Percentiles rank a stretch among this genome's conserved stretches.
Evolutionary conservation across 164 flowering plant genomes (phyloP).

Genomic region (Aristolochia californica): DNA sequence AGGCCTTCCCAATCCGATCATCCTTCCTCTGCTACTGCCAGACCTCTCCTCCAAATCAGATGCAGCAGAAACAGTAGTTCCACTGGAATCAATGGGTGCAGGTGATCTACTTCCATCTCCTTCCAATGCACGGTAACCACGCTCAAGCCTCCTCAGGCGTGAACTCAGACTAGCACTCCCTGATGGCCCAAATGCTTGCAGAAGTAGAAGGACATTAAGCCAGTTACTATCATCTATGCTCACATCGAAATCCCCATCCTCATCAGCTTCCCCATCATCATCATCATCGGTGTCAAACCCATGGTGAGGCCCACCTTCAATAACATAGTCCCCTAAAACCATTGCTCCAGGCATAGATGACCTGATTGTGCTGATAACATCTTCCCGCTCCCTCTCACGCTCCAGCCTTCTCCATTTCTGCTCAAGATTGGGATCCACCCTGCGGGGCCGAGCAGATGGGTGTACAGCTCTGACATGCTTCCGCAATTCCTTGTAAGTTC

Average conservation of each 20-base stretch:
- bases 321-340: constrained; percentile 46
- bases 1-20: constrained; percentile 13
- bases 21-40: constrained; percentile 9
- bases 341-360: constrained; percentile 44
- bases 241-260: constrained; percentile 22
- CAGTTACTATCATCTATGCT: constrained; percentile 27
- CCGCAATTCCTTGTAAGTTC: constrained; percentile 31
- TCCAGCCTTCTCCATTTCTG: constrained; percentile 41
- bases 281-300: constrained; percentile 10
- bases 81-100: constrained; percentile 1
- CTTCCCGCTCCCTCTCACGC: constrained; percentile 38
- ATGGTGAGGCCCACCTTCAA: constrained; percentile 22
- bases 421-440: constrained; percentile 35
- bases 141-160: constrained; percentile 30
- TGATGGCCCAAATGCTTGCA: constrained; percentile 48
- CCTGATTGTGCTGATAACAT: constrained; percentile 41
- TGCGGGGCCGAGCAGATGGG: constrained; percentile 32
- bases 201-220: constrained; percentile 41
- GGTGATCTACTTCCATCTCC: constrained; percentile 6
- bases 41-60: constrained; percentile 9
- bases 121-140: constrained; percentile 14
- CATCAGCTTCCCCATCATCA: too few species aligned
- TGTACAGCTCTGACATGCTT: constrained; percentile 33
- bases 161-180: constrained; percentile 27
- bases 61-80: constrained; percentile 2